Evolutionary conservation across 805 yeast species (phyloP).

Genomic region (Yarrowia sp.): DNA sequence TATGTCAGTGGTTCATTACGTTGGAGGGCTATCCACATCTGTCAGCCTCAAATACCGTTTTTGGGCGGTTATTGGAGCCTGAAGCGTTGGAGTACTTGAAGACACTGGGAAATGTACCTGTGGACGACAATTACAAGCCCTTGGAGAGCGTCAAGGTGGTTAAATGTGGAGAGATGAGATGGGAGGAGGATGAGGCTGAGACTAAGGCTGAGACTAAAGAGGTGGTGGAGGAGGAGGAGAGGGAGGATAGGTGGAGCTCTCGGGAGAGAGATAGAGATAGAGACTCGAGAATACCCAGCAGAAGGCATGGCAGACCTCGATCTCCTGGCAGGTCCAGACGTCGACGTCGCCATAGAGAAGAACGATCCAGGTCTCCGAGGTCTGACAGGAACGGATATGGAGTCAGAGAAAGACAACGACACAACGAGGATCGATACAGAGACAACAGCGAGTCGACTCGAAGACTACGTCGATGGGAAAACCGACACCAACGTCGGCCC

Average conservation of each 20-base stretch:
- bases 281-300: neutral
- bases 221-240: neutral
- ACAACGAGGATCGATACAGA: neutral
- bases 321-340: too few species aligned
- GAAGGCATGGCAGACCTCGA: too few species aligned
- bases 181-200: neutral
- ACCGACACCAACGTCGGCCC: neutral
- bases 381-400: neutral
- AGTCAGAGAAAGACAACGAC: neutral
- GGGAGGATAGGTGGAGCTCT: neutral
- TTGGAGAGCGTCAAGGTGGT: neutral
- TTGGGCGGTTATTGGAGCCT: neutral
- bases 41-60: neutral
- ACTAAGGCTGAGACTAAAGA: neutral
- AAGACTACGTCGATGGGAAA: neutral
- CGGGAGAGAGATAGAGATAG: too few species aligned
- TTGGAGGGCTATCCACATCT: neutral
- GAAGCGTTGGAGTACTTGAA: neutral
- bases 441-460: neutral
- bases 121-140: slow-evolving; percentile 5
- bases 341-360: too few species aligned
- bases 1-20: slow-evolving; percentile 3
- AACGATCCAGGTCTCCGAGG: too few species aligned
- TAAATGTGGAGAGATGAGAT: neutral
- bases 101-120: neutral